Evolutionary conservation across 805 yeast genomes (phyloP).

Genomic region (Teunomyces panamensis): DNA sequence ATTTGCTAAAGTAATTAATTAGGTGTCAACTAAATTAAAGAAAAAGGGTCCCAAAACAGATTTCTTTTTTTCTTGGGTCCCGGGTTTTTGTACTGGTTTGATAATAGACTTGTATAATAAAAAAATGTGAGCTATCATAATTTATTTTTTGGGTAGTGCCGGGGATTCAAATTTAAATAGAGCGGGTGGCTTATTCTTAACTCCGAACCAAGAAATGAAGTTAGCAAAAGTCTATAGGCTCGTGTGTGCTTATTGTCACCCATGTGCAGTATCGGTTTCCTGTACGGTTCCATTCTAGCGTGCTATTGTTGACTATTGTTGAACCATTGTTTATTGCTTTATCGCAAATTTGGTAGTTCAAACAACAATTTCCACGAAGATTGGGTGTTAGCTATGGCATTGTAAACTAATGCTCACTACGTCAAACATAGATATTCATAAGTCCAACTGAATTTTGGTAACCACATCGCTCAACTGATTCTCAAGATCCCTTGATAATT

Average conservation of each 20-base stretch:
- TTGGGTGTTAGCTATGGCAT: neutral
- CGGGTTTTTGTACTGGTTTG: neutral
- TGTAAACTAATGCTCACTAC: neutral
- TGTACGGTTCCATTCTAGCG: too few species aligned
- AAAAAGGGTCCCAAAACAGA: too few species aligned
- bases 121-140: neutral
- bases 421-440: neutral
- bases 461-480: constrained; percentile 7
- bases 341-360: too few species aligned
- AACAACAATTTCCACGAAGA: neutral
- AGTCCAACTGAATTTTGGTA: neutral
- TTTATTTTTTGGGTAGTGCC: neutral
- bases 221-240: neutral
- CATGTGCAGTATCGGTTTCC: too few species aligned
- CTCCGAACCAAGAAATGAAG: neutral
- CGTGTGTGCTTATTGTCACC: too few species aligned
- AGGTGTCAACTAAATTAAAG: neutral
- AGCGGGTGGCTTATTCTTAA: neutral
- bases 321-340: too few species aligned
- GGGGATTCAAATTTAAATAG: neutral
- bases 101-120: neutral
- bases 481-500: constrained; percentile 17
- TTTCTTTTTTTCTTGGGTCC: neutral
- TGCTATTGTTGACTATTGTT: too few species aligned
- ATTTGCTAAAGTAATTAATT: neutral